Evolutionary conservation across 306 rosid species (phyloP).

Genomic region (Castanospermum australe): DNA sequence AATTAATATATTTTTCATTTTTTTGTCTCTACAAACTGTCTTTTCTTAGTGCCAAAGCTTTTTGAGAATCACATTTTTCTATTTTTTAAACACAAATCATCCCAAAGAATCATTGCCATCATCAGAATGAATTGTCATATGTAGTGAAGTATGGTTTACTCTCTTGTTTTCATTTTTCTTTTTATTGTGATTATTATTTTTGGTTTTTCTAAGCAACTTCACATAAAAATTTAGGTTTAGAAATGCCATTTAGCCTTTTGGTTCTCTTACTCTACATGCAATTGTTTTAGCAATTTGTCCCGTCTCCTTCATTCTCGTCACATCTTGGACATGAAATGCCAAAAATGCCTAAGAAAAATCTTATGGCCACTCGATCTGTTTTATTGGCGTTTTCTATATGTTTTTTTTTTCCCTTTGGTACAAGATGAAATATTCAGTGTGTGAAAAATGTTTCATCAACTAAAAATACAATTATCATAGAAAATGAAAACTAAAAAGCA

Average conservation of each 20-base stretch:
- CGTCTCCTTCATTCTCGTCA: neutral
- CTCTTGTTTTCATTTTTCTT: neutral
- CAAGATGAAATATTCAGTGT: neutral
- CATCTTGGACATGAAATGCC: neutral
- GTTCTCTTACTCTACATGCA: neutral
- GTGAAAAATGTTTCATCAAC: neutral
- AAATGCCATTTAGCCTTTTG: neutral
- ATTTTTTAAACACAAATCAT: neutral
- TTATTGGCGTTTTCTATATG: neutral
- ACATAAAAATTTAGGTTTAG: neutral
- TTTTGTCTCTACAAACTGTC: neutral
- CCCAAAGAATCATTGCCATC: neutral
- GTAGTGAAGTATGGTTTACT: constrained; percentile 6
- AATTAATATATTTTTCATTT: neutral
- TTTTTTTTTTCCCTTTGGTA: neutral
- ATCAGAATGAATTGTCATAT: neutral
- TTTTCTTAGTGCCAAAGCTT: neutral
- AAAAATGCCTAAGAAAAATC: neutral
- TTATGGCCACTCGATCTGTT: neutral
- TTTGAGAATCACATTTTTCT: neutral
- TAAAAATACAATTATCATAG: neutral
- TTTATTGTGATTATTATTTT: neutral
- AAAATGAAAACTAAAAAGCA: neutral
- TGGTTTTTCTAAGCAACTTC: neutral
- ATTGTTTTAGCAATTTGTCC: constrained; percentile 1